Percentiles rank a stretch among this genome's conserved stretches.
These are phyloP conservation scores for Hippophae rhamnoides DNA, from an alignment of 306 rosid species.

Conservation along the genomic window DNA sequence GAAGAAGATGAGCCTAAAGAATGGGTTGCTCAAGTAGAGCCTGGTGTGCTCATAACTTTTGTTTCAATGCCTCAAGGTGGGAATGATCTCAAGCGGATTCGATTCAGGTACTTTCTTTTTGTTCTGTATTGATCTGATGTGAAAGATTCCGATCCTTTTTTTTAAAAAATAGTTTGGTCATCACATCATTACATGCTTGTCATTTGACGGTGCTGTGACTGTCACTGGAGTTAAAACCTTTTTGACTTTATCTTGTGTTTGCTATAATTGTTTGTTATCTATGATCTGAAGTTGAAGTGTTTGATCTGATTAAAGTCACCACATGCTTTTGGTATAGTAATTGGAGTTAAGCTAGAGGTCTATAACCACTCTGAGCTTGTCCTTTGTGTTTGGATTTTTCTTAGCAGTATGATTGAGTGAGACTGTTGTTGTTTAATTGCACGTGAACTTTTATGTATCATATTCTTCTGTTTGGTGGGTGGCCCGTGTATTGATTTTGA, in stretches of 20 bases:
- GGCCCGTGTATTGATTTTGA: background rate
- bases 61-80: conserved; percentile 91
- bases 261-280: conserved; percentile 26
- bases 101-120: conserved; percentile 66
- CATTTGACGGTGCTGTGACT: conserved; percentile 19
- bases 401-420: background rate
- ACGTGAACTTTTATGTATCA: conserved; percentile 8
- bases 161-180: conserved; percentile 2
- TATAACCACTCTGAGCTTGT: background rate
- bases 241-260: conserved; percentile 29
- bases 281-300: conserved; percentile 19
- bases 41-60: conserved; percentile 94
- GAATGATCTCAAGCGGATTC: conserved; percentile 85
- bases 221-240: background rate
- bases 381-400: conserved; percentile 5
- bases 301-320: conserved; percentile 12
- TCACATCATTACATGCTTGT: conserved; percentile 33
- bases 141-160: conserved; percentile 5
- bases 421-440: conserved; percentile 4
- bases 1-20: conserved; percentile 95
- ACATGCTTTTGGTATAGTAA: conserved; percentile 17
- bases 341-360: background rate
- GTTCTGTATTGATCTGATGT: conserved; percentile 23
- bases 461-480: conserved; percentile 7
- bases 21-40: conserved; percentile 97